Evolutionary conservation across 208 protist species (phyloP).

Genomic region (Acanthamoeba lenticulata): DNA sequence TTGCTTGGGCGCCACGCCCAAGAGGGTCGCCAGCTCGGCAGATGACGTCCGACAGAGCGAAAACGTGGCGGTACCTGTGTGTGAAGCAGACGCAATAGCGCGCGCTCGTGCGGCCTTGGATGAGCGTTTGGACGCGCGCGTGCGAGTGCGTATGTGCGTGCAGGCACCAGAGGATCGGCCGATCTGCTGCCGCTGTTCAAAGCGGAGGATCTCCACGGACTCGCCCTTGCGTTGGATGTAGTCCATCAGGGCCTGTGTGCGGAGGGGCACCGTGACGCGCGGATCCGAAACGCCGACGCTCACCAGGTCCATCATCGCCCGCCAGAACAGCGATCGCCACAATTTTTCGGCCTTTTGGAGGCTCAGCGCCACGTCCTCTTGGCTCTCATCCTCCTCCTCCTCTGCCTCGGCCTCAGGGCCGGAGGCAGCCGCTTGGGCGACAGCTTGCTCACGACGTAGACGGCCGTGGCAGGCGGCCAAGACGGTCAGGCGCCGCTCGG

Average conservation of each 20-base stretch:
- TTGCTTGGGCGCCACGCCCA: not conserved
- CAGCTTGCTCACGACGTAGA: not conserved
- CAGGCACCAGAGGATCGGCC: too few relatives aligned
- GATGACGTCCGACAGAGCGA: not conserved
- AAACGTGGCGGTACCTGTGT: not conserved
- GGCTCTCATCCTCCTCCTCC: not conserved
- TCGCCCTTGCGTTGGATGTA: not conserved
- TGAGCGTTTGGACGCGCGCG: too few relatives aligned
- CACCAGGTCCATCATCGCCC: not conserved
- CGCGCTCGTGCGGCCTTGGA: too few relatives aligned
- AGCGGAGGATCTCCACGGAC: not conserved
- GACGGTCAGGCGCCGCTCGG: not conserved
- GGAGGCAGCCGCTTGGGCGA: not conserved
- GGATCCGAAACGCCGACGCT: not conserved
- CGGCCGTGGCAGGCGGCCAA: not conserved
- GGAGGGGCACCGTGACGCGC: not conserved
- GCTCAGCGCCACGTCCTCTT: not conserved
- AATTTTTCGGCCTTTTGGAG: not conserved
- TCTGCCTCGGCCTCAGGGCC: not conserved
- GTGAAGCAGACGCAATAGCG: not conserved
- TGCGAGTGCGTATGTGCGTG: too few relatives aligned
- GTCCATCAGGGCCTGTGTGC: not conserved
- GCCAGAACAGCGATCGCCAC: conserved; percentile 12
- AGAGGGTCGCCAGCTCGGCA: not conserved
- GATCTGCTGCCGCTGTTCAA: not conserved